Conservation (phyloP, 108 stramenopile genomes). For the Pinguiococcus pyrenoidosus region DNA sequence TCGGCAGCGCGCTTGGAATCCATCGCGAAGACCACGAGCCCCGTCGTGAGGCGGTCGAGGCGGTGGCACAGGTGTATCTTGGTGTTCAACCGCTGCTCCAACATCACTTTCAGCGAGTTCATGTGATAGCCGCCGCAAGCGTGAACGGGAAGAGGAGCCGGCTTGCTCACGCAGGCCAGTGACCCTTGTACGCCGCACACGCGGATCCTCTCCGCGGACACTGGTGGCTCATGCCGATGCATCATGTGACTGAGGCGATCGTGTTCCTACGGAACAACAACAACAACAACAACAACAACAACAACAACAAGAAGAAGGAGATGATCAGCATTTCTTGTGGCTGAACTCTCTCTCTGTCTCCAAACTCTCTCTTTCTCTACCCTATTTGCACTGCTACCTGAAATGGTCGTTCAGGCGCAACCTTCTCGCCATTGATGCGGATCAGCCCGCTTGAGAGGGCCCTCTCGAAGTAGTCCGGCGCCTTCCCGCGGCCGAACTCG, state of each 20-base stretch:
- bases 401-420: constrained; percentile 3
- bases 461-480: constrained; percentile 26
- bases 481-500: constrained; percentile 35
- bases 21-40: constrained; percentile 34
- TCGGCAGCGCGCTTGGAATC: constrained; percentile 17
- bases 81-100: constrained; percentile 5
- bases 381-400: constrained; percentile 11
- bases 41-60: constrained; percentile 37
- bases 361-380: constrained; percentile 11
- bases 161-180: constrained; percentile 67
- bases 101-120: constrained; percentile 14
- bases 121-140: constrained; percentile 72
- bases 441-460: constrained; percentile 23
- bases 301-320: neutral
- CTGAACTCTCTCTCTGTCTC: neutral
- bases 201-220: constrained; percentile 24
- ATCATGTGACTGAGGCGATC: constrained; percentile 14
- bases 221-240: constrained; percentile 46
- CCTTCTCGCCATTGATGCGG: constrained; percentile 22
- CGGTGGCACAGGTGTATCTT: constrained; percentile 24
- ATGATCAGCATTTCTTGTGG: neutral
- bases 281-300: neutral
- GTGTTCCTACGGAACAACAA: neutral
- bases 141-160: constrained; percentile 74
- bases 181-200: constrained; percentile 49